Evolutionary conservation across 2,329 filamentous ascomycete genomes (phyloP).

Genomic region (Fusarium tricinctum): DNA sequence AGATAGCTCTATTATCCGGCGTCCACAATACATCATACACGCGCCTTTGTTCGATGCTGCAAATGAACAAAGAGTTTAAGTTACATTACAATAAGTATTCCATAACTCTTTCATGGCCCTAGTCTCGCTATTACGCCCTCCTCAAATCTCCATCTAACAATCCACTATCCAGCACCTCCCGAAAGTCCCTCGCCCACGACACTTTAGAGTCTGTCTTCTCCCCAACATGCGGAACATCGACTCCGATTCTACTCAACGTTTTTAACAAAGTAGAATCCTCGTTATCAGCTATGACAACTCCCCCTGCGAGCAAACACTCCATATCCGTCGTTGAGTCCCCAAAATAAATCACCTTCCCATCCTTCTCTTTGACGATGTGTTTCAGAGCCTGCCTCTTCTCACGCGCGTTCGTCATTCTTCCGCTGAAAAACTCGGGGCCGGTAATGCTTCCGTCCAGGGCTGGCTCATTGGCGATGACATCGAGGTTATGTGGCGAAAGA

Average conservation of each 20-base stretch:
- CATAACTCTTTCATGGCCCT: not conserved
- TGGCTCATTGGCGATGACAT: conserved; percentile 62
- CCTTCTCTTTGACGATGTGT: conserved; percentile 45
- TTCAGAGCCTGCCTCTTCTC: conserved; percentile 63
- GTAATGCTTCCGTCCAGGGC: conserved; percentile 56
- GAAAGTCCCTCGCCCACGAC: conserved; percentile 61
- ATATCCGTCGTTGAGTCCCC: conserved; percentile 71
- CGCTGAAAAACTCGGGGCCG: conserved; percentile 55
- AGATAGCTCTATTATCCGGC: not conserved
- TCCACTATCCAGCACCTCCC: conserved; percentile 56
- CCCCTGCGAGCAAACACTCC: conserved; percentile 64
- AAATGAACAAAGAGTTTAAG: conserved; percentile 6
- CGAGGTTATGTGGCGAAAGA: conserved; percentile 52
- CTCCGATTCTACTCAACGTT: conserved; percentile 56
- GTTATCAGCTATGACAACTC: conserved; percentile 62
- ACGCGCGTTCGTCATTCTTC: conserved; percentile 54
- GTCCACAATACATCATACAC: not conserved
- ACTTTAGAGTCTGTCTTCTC: conserved; percentile 43
- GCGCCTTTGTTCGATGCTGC: not conserved
- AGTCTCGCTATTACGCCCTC: not conserved
- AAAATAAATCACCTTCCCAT: conserved; percentile 63
- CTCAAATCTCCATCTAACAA: conserved; percentile 37
- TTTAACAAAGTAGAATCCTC: conserved; percentile 54
- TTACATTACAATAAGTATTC: not conserved
- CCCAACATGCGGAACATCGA: conserved; percentile 56